Base-by-base conservation (phyloP, 1,284 basidiomycete species). In the Sporisorium graminicola region DNA sequence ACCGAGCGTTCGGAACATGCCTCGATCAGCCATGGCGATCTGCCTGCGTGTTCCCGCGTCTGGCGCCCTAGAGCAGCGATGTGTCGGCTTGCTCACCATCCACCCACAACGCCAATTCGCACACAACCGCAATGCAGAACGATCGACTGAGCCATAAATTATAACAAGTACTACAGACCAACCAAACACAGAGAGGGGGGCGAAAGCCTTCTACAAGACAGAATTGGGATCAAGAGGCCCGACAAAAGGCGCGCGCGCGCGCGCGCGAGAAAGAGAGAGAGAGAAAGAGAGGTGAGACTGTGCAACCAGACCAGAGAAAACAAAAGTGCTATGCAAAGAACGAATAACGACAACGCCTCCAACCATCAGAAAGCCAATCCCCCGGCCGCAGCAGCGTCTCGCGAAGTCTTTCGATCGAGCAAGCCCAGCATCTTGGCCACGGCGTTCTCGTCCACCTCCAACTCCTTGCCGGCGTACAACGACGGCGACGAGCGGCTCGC, bases 361-460 rank as follows among this genome's bases (percentile, higher is more conserved):
- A 61, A 24, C 29, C 12, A 54, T 43, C 46, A 72, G 51, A 72
- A 65, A n/a, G 59, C 59, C 27, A 71, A 20, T 7, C 44, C 29
- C 10, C 68, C 67, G 12, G 51, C 51, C 12, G 62, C 51, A 16
- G 61, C 54, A 22, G 65, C 65, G 13, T 61, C 65, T 14, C 65
- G 52, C 18, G 59, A 58, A 6, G 66, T 65, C 72, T 77, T 81
- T 26, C 65, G 53, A 47, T 81, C 79, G 7, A 81, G 74, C 62
- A 79, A 44, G 9, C 68, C 74, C 4, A 79, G 65, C 65, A 81
- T 69, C 60, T 71, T 67, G 46, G 65, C 64, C n/a, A 81, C 66
- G 0, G 77, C 79, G 4, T 61, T 71, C 31, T 77, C 79, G 37
- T 81, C 74, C 5, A 81, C 70, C 55, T 80, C 78, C 29, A 80